Conservation (phyloP, 2,329 filamentous ascomycete species). For the Chrysosporium keratinophilum region DNA sequence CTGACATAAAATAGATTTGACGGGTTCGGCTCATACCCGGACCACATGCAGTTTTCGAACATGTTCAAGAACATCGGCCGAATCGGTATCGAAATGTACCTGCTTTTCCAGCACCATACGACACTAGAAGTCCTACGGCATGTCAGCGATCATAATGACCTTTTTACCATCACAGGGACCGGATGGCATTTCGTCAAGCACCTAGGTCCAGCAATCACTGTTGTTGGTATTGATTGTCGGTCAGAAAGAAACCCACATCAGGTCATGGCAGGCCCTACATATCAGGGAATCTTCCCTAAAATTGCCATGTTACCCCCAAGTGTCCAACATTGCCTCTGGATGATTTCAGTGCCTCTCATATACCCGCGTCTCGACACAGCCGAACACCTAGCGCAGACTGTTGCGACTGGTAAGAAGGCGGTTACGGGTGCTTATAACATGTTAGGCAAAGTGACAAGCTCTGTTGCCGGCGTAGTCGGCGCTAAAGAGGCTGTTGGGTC, state of each 20-base stretch:
- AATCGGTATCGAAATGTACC: slow-evolving; percentile 92
- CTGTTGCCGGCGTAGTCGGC: slow-evolving; percentile 87
- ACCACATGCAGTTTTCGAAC: slow-evolving; percentile 95
- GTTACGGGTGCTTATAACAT: slow-evolving; percentile 96
- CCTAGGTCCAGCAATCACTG: slow-evolving; percentile 78
- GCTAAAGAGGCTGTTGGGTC: slow-evolving; percentile 87
- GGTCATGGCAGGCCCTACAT: slow-evolving; percentile 91
- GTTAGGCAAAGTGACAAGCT: slow-evolving; percentile 87
- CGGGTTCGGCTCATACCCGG: slow-evolving; percentile 91
- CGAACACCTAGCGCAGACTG: slow-evolving; percentile 80
- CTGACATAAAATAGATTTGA: slow-evolving; percentile 59
- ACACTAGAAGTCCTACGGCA: slow-evolving; percentile 88
- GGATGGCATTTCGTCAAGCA: slow-evolving; percentile 99
- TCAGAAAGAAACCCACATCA: slow-evolving; percentile 84
- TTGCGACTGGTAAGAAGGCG: slow-evolving; percentile 90
- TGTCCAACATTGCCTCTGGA: slow-evolving; percentile 95
- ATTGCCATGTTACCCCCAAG: slow-evolving; percentile 80
- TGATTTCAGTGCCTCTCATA: slow-evolving; percentile 80
- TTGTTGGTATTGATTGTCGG: slow-evolving; percentile 81
- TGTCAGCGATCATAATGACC: slow-evolving; percentile 73
- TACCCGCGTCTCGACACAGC: slow-evolving; percentile 88
- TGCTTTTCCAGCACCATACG: slow-evolving; percentile 96
- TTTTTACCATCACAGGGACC: slow-evolving; percentile 93
- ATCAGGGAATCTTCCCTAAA: slow-evolving; percentile 95
- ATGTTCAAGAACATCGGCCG: slow-evolving; percentile 98